Base-by-base conservation (phyloP, 371 early-diverging fungal genomes). In the Mortierella sp. region DNA sequence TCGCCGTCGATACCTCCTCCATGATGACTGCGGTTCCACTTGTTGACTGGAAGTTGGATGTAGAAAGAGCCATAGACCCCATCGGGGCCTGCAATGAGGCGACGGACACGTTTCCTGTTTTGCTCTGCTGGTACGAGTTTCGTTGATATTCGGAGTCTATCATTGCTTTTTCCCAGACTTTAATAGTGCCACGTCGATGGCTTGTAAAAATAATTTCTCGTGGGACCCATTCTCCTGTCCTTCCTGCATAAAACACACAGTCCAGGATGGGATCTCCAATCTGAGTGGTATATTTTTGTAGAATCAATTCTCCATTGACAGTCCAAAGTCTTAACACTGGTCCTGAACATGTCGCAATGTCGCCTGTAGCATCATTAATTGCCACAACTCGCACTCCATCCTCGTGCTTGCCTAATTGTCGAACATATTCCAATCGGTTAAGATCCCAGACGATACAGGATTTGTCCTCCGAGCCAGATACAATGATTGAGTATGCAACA, bases 361-460 rank as follows among this genome's bases (percentile, higher is more conserved):
- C 93, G 2, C 93, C 94, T 85, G 88, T 88, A 47, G 91, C 88
- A 60, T 92, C 89, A 61, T 91, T 90, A 37, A 92, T 86, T 1
- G 85, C 77, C 8, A 91, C 86, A 29, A 85, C 79, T 8, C 89
- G 85, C 9, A 93, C 87, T 3, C 87, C 83, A 53, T 81, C 85
- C 34, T 91, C 91, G 65, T 92, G 91, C 6, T 87, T 86, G 13
- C 70, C 61, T 1, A 94, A 72, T 8, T 89, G 87, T 8, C 90
- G 85, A 4, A 92, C 87, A 74, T 92, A 93, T 55, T 89, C 86
- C 72, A 86, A 84, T 28, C 93, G 85, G 60, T 92, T 94, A 63
- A 93, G 71, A 71, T 94, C 94, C 94, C 94, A 94, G 9, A 94
- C 75, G 60, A 94, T 91, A 1, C 88, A 90, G 3, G 88, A 87